Conservation (phyloP, 306 rosid genomes). For the Fragaria vesca region DNA sequence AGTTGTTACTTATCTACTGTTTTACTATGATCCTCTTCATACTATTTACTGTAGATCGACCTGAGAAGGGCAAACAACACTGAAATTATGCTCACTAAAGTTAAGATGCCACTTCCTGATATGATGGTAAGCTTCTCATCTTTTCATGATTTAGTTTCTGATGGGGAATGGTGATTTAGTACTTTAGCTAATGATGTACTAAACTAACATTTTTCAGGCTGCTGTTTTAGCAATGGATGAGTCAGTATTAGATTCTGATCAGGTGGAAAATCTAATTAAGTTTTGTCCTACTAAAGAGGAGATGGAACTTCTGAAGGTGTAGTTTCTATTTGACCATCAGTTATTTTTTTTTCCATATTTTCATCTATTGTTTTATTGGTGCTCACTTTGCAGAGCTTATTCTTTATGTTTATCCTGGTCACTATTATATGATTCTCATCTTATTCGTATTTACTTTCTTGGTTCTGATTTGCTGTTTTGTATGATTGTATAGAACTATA, state of each 20-base stretch:
- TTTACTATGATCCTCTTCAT: constrained; percentile 13
- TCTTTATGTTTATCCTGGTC: constrained; percentile 17
- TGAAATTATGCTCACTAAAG: constrained; percentile 99
- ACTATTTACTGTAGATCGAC: constrained; percentile 61
- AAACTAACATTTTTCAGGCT: constrained; percentile 57
- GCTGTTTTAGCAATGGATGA: constrained; percentile 91
- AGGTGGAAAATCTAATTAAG: constrained; percentile 92
- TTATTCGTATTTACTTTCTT: constrained; percentile 9
- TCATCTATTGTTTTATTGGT: constrained; percentile 20
- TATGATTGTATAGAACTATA: constrained; percentile 58
- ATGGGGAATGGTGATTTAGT: constrained; percentile 12
- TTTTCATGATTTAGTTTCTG: background rate
- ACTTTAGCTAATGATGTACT: constrained; percentile 22
- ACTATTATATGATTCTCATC: constrained; percentile 10
- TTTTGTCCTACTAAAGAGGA: constrained; percentile 99
- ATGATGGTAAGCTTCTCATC: constrained; percentile 77
- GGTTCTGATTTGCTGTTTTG: constrained; percentile 32
- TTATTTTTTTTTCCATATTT: constrained; percentile 16
- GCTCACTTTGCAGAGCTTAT: constrained; percentile 6
- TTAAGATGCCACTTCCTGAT: constrained; percentile 98
- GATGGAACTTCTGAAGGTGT: constrained; percentile 96
- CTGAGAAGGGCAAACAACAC: constrained; percentile 95
- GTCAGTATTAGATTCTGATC: constrained; percentile 87
- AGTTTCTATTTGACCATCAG: constrained; percentile 19
- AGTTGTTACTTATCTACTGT: constrained; percentile 25